A percentile compares a stretch with the other conserved stretches of the same genome.
Evolutionary conservation across 2,329 filamentous ascomycete genomes (phyloP).

Genomic region (Paramyrothecium roridum): DNA sequence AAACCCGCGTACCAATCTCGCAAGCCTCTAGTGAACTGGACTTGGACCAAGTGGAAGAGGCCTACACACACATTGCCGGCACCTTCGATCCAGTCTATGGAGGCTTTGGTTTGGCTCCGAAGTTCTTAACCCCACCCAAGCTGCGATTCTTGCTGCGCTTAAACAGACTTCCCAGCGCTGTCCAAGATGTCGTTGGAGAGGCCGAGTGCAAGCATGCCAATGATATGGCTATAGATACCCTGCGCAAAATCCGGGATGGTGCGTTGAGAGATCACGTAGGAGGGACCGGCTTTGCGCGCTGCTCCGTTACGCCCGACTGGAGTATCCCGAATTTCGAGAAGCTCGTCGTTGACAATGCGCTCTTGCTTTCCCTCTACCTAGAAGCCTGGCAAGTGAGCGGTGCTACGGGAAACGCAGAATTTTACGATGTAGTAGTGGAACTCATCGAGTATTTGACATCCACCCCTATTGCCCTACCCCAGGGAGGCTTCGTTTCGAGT

Average conservation of each 20-base stretch:
- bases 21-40: constrained; percentile 68
- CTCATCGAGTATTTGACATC: constrained; percentile 83
- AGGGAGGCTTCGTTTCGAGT: constrained; percentile 80
- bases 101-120: constrained; percentile 79
- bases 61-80: constrained; percentile 72
- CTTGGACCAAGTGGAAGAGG: constrained; percentile 87
- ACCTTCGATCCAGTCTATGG: constrained; percentile 78
- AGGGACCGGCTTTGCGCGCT: constrained; percentile 59
- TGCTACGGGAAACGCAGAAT: constrained; percentile 58
- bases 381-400: constrained; percentile 71
- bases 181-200: constrained; percentile 83
- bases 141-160: constrained; percentile 78
- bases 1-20: neutral
- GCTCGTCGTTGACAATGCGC: constrained; percentile 89
- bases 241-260: constrained; percentile 66
- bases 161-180: constrained; percentile 65
- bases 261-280: constrained; percentile 55
- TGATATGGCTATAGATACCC: constrained; percentile 75
- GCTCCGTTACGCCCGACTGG: constrained; percentile 91
- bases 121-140: constrained; percentile 87
- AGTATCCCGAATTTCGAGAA: constrained; percentile 96
- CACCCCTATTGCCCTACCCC: constrained; percentile 60
- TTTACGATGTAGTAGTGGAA: constrained; percentile 76
- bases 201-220: constrained; percentile 71
- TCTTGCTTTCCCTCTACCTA: constrained; percentile 78